These are phyloP conservation scores for Trichodelitschia bisporula DNA, from an alignment of 495 filamentous ascomycete species.

Conservation along the genomic window DNA sequence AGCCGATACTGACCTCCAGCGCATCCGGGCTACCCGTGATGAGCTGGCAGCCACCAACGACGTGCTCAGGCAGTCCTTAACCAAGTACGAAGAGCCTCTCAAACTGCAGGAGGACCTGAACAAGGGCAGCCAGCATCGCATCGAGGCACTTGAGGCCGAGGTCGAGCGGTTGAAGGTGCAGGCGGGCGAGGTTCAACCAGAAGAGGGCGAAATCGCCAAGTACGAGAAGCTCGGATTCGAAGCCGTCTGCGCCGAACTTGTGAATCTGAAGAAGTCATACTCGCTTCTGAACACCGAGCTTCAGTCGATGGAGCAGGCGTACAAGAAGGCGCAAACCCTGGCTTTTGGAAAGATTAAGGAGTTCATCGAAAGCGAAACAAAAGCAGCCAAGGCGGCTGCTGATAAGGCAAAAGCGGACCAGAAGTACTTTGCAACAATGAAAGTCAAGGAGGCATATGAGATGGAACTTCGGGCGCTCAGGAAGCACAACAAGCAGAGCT, in stretches of 20 bases:
- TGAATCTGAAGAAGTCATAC: too few relatives aligned
- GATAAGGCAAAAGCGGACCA: slow-evolving; percentile 94
- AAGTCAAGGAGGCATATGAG: slow-evolving; percentile 63
- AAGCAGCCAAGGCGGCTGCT: slow-evolving; percentile 42
- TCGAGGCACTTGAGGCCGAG: slow-evolving; percentile 59
- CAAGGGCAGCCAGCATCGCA: slow-evolving; percentile 45
- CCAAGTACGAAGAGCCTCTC: slow-evolving; percentile 41
- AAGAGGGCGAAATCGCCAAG: too few relatives aligned
- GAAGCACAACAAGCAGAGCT: slow-evolving; percentile 65
- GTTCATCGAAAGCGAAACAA: slow-evolving; percentile 49
- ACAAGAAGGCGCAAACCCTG: slow-evolving; percentile 58
- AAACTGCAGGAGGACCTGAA: slow-evolving; percentile 58
- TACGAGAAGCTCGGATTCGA: too few relatives aligned
- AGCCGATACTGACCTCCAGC: slow-evolving; percentile 61
- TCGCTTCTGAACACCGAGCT: slow-evolving; percentile 67
- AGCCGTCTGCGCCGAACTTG: too few relatives aligned
- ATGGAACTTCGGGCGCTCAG: slow-evolving; percentile 52
- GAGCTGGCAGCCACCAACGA: slow-evolving; percentile 57
- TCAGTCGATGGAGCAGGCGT: slow-evolving; percentile 62
- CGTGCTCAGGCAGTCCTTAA: slow-evolving; percentile 55
- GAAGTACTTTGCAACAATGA: slow-evolving; percentile 90
- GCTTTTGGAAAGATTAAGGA: slow-evolving; percentile 73
- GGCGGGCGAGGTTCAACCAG: slow-evolving; percentile 18
- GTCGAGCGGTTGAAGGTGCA: slow-evolving; percentile 39
- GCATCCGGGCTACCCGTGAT: slow-evolving; percentile 61